Evolutionary conservation across 2,329 filamentous ascomycete genomes (phyloP).

Genomic region (Fusarium phyllophilum): DNA sequence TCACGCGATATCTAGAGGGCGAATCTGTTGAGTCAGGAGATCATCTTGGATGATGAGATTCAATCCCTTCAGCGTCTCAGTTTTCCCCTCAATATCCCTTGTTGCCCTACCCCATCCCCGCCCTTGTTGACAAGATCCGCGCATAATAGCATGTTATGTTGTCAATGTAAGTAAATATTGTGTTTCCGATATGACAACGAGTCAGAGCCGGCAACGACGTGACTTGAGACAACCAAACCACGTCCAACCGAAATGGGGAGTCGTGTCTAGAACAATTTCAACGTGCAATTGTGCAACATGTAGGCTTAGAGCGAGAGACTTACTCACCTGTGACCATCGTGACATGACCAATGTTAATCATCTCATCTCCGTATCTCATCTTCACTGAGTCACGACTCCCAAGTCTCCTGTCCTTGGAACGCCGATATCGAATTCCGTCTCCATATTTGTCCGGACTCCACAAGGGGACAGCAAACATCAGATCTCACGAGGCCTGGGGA

Average conservation of each 20-base stretch:
- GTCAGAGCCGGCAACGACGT: constrained; percentile 9
- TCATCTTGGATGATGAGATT: constrained; percentile 6
- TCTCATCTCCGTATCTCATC: constrained; percentile 23
- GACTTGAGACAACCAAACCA: constrained; percentile 21
- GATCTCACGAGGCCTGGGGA: constrained; percentile 20
- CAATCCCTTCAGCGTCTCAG: background rate
- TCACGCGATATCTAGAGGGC: constrained; percentile 4
- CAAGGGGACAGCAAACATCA: constrained; percentile 25
- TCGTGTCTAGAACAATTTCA: background rate
- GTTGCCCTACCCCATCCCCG: background rate
- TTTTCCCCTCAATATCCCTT: constrained; percentile 2
- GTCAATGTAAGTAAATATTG: constrained; percentile 27
- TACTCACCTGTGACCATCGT: background rate
- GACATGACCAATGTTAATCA: constrained; percentile 5
- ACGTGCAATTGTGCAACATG: constrained; percentile 7
- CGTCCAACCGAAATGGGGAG: constrained; percentile 1
- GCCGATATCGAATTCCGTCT: constrained; percentile 10
- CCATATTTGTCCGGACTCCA: constrained; percentile 24
- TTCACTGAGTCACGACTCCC: constrained; percentile 18
- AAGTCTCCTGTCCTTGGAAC: constrained; percentile 16
- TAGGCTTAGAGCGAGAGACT: background rate
- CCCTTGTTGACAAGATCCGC: constrained; percentile 20
- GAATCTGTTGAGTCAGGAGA: constrained; percentile 21
- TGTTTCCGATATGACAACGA: constrained; percentile 19
- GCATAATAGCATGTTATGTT: constrained; percentile 4